Evolutionary conservation across 306 rosid species (phyloP).

Genomic region (Oxytropis ochrocephala): DNA sequence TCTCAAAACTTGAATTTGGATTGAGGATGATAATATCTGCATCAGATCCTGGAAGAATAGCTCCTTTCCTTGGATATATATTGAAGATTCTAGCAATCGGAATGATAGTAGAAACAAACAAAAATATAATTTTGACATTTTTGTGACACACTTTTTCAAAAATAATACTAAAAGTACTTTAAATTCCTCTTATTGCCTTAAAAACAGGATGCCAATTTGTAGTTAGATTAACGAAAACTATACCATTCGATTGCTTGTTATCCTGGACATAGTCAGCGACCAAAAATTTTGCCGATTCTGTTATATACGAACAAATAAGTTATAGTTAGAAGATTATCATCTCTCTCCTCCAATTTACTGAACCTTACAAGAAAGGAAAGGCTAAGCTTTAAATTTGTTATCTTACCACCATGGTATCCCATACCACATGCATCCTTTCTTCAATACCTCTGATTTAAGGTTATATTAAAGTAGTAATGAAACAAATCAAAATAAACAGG

Average conservation of each 20-base stretch:
- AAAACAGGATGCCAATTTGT: not conserved
- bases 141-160: not conserved
- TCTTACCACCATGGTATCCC: slow-evolving; percentile 95
- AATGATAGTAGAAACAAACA: slow-evolving; percentile 7
- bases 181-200: not conserved
- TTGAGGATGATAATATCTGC: slow-evolving; percentile 89
- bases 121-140: slow-evolving; percentile 9
- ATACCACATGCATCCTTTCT: slow-evolving; percentile 92
- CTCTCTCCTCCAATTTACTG: not conserved
- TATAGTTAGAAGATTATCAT: too few relatives aligned
- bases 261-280: slow-evolving; percentile 69
- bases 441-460: slow-evolving; percentile 59
- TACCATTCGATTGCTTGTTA: slow-evolving; percentile 92
- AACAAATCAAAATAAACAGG: slow-evolving; percentile 17
- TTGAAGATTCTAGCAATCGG: slow-evolving; percentile 90
- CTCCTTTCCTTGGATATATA: slow-evolving; percentile 72
- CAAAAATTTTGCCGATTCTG: slow-evolving; percentile 82
- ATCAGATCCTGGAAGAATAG: slow-evolving; percentile 72
- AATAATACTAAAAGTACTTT: too few relatives aligned
- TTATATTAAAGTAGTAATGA: slow-evolving; percentile 14
- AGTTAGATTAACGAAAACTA: slow-evolving; percentile 9
- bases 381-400: slow-evolving; percentile 13
- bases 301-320: too few relatives aligned
- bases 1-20: too few relatives aligned
- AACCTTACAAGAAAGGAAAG: not conserved